Conservation (phyloP, 2,329 filamentous ascomycete species). For the Diplocarpon mali region DNA sequence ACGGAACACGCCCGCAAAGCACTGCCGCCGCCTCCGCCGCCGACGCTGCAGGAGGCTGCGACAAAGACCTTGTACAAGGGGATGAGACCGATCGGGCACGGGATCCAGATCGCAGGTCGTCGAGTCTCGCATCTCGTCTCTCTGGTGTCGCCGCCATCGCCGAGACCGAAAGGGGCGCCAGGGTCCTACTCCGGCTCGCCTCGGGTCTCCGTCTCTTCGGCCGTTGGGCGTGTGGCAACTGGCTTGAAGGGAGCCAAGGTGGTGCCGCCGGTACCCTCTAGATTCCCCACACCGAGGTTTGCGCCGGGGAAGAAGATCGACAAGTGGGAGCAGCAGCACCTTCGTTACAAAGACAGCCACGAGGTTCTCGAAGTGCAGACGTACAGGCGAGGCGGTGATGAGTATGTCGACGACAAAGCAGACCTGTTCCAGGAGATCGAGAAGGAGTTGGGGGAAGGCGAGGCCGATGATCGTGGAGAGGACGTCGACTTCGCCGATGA, state of each 20-base stretch:
- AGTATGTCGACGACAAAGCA: not conserved
- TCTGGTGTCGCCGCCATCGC: not conserved
- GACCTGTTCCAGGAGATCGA: not conserved
- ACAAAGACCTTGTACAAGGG: no score
- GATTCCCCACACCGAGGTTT: not conserved
- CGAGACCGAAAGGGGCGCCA: not conserved
- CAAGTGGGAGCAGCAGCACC: not conserved
- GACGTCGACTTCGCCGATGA: not conserved
- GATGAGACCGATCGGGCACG: no score
- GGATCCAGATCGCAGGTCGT: not conserved
- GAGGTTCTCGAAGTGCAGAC: not conserved
- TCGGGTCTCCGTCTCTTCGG: not conserved
- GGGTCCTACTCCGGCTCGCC: not conserved
- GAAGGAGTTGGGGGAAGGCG: not conserved
- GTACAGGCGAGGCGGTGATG: slow-evolving; percentile 1
- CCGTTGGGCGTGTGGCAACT: not conserved
- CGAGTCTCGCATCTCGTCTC: not conserved
- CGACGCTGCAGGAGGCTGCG: no score
- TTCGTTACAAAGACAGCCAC: not conserved
- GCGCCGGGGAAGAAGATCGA: not conserved
- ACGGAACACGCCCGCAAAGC: no score
- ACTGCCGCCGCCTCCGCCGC: no score
- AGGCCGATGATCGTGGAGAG: not conserved
- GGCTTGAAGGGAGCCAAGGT: not conserved
- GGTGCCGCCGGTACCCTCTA: not conserved